Conservation (phyloP, 352 stramenopile species). For the Peronospora farinosa region DNA sequence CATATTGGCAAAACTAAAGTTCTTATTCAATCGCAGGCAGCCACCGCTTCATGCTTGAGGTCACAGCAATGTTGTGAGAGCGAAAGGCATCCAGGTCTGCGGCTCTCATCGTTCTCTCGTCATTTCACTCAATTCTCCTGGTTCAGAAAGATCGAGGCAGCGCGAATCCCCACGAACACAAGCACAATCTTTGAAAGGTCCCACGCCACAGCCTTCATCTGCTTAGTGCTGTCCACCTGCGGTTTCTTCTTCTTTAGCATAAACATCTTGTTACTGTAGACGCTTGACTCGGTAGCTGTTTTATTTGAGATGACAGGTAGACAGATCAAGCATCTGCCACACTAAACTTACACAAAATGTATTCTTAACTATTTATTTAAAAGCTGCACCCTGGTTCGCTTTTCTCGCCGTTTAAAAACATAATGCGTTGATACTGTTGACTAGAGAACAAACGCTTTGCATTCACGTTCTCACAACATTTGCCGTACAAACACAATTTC, state of each 20-base stretch:
- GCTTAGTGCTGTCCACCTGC: slow-evolving; percentile 70
- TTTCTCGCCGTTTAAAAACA: too few species aligned
- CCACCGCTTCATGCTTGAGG: slow-evolving; percentile 6
- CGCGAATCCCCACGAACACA: slow-evolving; percentile 69
- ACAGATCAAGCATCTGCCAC: neutral
- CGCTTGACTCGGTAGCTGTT: neutral
- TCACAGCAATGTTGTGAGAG: slow-evolving; percentile 1
- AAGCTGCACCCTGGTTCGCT: too few species aligned
- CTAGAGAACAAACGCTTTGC: too few species aligned
- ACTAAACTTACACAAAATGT: neutral
- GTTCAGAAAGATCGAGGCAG: slow-evolving; percentile 66
- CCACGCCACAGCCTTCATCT: slow-evolving; percentile 68
- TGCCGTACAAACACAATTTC: too few species aligned
- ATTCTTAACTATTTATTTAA: too few species aligned
- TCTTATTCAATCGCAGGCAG: neutral
- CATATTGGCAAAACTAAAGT: slow-evolving; percentile 5
- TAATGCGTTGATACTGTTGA: too few species aligned
- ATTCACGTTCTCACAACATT: too few species aligned
- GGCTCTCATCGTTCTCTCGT: slow-evolving; percentile 1
- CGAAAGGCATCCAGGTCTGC: slow-evolving; percentile 5
- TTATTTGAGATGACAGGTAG: neutral
- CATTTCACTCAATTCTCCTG: slow-evolving; percentile 33
- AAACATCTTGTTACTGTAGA: slow-evolving; percentile 52
- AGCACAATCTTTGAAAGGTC: slow-evolving; percentile 71
- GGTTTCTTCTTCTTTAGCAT: slow-evolving; percentile 87